Base-by-base conservation (phyloP, 2,329 filamentous ascomycete genomes). In the Colletotrichum lentis region DNA sequence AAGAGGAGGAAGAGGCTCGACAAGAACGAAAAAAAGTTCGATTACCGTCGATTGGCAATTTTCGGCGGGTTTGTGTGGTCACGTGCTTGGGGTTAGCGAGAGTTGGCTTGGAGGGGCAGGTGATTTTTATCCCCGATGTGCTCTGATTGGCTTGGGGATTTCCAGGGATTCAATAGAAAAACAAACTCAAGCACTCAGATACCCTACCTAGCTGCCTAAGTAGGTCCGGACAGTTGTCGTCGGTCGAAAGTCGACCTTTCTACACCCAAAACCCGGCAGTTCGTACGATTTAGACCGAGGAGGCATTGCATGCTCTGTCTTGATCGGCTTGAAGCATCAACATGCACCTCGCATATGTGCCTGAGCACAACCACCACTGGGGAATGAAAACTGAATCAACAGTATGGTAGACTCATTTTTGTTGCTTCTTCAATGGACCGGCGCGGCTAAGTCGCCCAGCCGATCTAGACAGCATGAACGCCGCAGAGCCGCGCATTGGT, bases 41-140 rank as follows among this genome's bases (percentile, higher is more conserved):
- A 8, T 20, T 27, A 35, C 18, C 27, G 39, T 46, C 54, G 58
- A 61, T 46, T 59, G 35, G 24, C 39, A 60, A 66, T 66, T 64
- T 67, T 41, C 27, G 41, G 50, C 43, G n/a, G 43, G 24, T 61
- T 65, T 75, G 74, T 73, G 74, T 6, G 71, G 66, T 75, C 74
- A 75, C 73, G 74, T 75, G 74, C 37, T 3, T 39, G 41, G 71
- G 67, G 61, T 69, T 74, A 37, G 61, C 60, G 50, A 74, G 70
- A 27, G 35, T 39, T 24, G 27, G 44, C 22, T 39, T 8, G 44
- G 53, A 43, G 46, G 52, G 44, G 52, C 12, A 16, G 47, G 35
- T 18, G 14, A 46, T 22, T 37, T 43, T n/a, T 27, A 50, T 35
- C 7, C 7, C 11, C 10, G n/a, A 37, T 22, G 24, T 3, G 4